phyloP scores from a whole-genome alignment of 2,329 filamentous ascomycete genomes.

The Cladosporium halotolerans region DNA sequence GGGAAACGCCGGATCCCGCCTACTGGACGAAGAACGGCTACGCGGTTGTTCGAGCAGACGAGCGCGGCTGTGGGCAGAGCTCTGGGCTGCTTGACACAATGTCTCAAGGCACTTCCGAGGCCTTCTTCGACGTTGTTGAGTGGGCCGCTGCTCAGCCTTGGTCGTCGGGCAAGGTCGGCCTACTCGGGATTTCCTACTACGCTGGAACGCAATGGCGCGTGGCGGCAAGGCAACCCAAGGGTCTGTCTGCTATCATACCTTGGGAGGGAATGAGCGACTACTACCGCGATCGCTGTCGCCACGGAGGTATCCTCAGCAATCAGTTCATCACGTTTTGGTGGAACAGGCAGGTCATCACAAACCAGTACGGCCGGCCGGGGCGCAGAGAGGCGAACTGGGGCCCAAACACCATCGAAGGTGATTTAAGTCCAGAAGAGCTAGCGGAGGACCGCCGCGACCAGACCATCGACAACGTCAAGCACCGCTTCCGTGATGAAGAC shows the following conservation, averaged over 20 bases:
- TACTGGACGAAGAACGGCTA: slow-evolving; percentile 29
- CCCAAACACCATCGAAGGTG: slow-evolving; percentile 50
- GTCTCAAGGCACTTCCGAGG: slow-evolving; percentile 40
- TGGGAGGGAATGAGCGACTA: slow-evolving; percentile 43
- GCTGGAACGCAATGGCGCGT: slow-evolving; percentile 37
- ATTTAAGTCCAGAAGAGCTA: slow-evolving; percentile 49
- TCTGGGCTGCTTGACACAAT: slow-evolving; percentile 35
- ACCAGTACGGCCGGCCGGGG: slow-evolving; percentile 57
- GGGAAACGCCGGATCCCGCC: slow-evolving; percentile 41
- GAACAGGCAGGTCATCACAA: slow-evolving; percentile 59
- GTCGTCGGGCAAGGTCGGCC: slow-evolving; percentile 40
- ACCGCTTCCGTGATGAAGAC: slow-evolving; percentile 54
- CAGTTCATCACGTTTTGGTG: slow-evolving; percentile 57
- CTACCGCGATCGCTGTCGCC: slow-evolving; percentile 41
- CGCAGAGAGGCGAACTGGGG: slow-evolving; percentile 48
- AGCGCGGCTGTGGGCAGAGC: slow-evolving; percentile 26
- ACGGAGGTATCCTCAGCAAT: slow-evolving; percentile 36
- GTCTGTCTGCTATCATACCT: slow-evolving; percentile 37
- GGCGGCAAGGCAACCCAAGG: slow-evolving; percentile 36
- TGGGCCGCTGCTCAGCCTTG: slow-evolving; percentile 35
- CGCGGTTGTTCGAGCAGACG: slow-evolving; percentile 29
- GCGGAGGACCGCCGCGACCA: slow-evolving; percentile 40
- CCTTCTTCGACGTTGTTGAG: slow-evolving; percentile 40
- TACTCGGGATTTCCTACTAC: slow-evolving; percentile 40
- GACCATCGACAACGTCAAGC: slow-evolving; percentile 40